Conservation (phyloP, 352 stramenopile species). For the Globisporangium irregulare region DNA sequence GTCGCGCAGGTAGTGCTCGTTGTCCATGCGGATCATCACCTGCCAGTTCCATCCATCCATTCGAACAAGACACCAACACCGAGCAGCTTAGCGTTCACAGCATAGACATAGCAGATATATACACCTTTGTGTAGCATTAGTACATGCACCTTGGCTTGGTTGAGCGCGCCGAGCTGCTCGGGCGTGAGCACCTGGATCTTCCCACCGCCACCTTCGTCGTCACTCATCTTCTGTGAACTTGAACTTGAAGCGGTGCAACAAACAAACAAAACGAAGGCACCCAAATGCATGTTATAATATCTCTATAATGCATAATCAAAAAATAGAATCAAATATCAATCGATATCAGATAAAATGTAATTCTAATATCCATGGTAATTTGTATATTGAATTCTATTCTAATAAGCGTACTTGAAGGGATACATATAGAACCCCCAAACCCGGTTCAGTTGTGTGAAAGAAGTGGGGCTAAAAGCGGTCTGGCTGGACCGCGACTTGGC, state of each 20-base stretch:
- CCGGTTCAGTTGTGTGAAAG: not conserved
- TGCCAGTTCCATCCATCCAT: slow-evolving; percentile 12
- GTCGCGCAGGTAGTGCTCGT: slow-evolving; percentile 70
- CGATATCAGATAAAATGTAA: not conserved
- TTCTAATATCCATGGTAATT: not conserved
- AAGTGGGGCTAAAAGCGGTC: not conserved
- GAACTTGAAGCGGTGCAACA: slow-evolving; percentile 2
- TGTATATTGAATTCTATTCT: not conserved
- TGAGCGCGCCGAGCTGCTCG: slow-evolving; percentile 61
- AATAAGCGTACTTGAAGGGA: not conserved
- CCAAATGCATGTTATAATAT: not conserved
- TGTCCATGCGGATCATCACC: slow-evolving; percentile 80
- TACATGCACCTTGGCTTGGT: slow-evolving; percentile 51
- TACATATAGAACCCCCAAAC: no score
- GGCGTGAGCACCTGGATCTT: slow-evolving; percentile 63
- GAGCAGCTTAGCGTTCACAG: slow-evolving; percentile 1
- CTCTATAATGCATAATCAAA: not conserved
- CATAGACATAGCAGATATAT: not conserved
- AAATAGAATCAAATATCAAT: not conserved
- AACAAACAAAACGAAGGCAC: not conserved
- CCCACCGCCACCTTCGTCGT: slow-evolving; percentile 14
- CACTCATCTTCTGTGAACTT: slow-evolving; percentile 3
- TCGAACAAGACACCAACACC: slow-evolving; percentile 3
- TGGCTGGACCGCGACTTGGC: not conserved
- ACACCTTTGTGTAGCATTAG: not conserved